Conservation (phyloP, 192 early-diverging fungal genomes). For the Coemansia sp. region DNA sequence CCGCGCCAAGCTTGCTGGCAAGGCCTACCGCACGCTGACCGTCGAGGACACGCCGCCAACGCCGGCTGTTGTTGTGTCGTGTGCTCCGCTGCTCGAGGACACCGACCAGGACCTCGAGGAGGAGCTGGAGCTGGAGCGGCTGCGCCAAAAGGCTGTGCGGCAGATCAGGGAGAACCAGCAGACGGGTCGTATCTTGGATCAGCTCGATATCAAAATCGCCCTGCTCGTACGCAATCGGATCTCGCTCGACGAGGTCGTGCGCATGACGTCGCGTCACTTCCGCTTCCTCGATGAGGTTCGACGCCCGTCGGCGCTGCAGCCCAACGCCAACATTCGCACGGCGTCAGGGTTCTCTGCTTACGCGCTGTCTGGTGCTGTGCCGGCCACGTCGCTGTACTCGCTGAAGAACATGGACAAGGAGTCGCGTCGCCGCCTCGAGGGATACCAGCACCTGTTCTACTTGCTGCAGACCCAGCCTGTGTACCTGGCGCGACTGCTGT, state of each 20-base stretch:
- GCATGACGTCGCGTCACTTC: constrained; percentile 57
- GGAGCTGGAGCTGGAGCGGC: constrained; percentile 84
- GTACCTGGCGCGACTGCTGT: constrained; percentile 90
- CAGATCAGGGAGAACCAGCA: constrained; percentile 89
- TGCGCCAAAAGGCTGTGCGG: constrained; percentile 85
- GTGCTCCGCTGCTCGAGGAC: constrained; percentile 88
- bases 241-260: constrained; percentile 91
- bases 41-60: constrained; percentile 80
- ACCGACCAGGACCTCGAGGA: constrained; percentile 92
- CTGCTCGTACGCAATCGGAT: constrained; percentile 95
- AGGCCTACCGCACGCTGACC: constrained; percentile 72
- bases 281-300: constrained; percentile 56
- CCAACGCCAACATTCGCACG: constrained; percentile 17
- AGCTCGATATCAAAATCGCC: constrained; percentile 96
- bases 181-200: constrained; percentile 76
- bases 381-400: constrained; percentile 59
- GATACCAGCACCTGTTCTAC: constrained; percentile 96
- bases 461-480: constrained; percentile 94
- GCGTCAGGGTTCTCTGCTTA: constrained; percentile 44
- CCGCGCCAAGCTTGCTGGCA: constrained; percentile 67
- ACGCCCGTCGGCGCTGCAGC: constrained; percentile 44
- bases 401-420: constrained; percentile 87
- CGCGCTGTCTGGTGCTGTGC: constrained; percentile 59
- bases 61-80: constrained; percentile 78
- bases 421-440: constrained; percentile 71